Percentiles rank a stretch among this genome's conserved stretches.
These are phyloP conservation scores for Crataegus laevigata DNA, from an alignment of 306 rosid genomes.

Conservation along the genomic window DNA sequence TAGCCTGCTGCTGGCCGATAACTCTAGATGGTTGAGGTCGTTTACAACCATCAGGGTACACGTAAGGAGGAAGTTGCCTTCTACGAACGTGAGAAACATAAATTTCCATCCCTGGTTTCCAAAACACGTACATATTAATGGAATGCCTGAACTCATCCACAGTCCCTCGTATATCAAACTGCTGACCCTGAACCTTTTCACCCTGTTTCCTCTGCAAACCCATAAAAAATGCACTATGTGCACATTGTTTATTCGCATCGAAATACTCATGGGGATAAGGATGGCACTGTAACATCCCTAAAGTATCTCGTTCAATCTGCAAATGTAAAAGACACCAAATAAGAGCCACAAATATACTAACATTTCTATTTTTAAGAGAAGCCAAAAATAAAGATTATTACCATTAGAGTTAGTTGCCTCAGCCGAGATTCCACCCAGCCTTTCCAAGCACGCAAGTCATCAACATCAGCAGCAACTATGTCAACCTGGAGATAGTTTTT, in stretches of 20 bases:
- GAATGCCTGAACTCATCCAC: conserved; percentile 87
- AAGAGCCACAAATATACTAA: neutral
- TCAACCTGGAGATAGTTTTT: conserved; percentile 86
- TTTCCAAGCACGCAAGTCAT: conserved; percentile 77
- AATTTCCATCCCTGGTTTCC: conserved; percentile 92
- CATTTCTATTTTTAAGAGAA: neutral
- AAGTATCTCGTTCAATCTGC: conserved; percentile 90
- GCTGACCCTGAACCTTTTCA: conserved; percentile 69
- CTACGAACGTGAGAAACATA: conserved; percentile 85
- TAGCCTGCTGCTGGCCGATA: conserved; percentile 29
- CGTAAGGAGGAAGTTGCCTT: conserved; percentile 70
- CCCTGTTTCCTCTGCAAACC: conserved; percentile 91
- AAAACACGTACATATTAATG: conserved; percentile 55
- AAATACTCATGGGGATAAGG: conserved; percentile 77
- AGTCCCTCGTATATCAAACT: conserved; percentile 83
- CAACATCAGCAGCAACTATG: conserved; percentile 63
- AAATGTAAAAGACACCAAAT: conserved; percentile 17
- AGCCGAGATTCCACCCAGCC: conserved; percentile 96
- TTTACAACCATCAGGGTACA: conserved; percentile 72
- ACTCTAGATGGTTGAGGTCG: conserved; percentile 50
- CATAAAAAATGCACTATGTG: conserved; percentile 81
- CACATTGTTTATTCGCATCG: conserved; percentile 61
- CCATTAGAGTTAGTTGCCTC: conserved; percentile 75
- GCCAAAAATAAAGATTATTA: neutral
- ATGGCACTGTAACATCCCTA: conserved; percentile 88